Base-by-base conservation (phyloP, 768 basidiomycete genomes). In the Tephrocybe sp. region DNA sequence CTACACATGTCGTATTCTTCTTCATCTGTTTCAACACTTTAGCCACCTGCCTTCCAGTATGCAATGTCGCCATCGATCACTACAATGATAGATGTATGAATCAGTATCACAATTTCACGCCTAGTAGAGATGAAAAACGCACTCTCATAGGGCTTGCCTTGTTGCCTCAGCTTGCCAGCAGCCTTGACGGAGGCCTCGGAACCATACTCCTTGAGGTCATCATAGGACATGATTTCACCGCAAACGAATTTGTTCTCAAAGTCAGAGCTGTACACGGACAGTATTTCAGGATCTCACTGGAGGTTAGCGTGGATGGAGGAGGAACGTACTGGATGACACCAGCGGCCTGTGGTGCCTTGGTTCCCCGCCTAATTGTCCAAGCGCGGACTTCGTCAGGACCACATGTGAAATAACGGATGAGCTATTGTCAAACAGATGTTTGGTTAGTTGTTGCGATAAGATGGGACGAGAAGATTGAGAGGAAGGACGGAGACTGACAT, bases 171-270 rank as follows among this genome's bases (percentile, higher is more conserved):
- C 73, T 95, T 97, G 26, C 96, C 96, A 15, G 90, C 91, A 20
- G 94, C 92, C 72, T 98, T 98, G 63, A 97, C 95, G 15, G 89
- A 84, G 6, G 81, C 56, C 74, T 99, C 97, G 55, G 88, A 88
- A 10, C 94, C 95, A 59, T 94, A 76, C 68, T 97, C 93, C 62
- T 87, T 87, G 54, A 99, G 75, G 69, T 98, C 97, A 0, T 85
- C 84, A 62, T 85, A 97, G 1, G 84, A 64, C 93, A 98, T 96
- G 66, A 98, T 96, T 71, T 98, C 96, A 68, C 93, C 94, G 57
- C 93, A 97, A 20, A 98, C 89, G 60, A 97, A 97, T 72, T 97
- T 95, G 71, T 96, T 91, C 75, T 98, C 93, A 65, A 98, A 98
- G 71, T 98, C 95, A 45, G 92, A 87, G 77, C 90, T 92, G 54